Evolutionary conservation across 2,329 filamentous ascomycete genomes (phyloP).

Genomic region (Aspergillus sp.): DNA sequence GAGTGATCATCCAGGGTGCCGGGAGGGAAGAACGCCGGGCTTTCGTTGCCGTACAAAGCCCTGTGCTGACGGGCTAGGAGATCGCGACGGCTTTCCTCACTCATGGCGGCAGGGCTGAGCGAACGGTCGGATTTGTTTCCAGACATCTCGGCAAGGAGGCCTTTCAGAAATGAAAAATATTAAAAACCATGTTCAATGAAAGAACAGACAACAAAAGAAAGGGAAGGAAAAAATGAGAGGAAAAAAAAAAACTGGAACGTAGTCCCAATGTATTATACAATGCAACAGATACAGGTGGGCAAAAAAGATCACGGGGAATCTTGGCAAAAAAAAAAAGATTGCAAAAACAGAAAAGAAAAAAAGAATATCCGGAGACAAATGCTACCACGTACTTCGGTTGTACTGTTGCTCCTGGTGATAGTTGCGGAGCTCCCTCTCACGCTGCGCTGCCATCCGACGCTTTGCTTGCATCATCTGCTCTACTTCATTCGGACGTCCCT

Average conservation of each 20-base stretch:
- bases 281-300: conserved; percentile 43
- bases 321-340: conserved; percentile 29
- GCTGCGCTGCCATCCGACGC: conserved; percentile 97
- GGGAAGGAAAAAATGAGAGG: background rate
- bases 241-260: conserved; percentile 24
- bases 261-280: conserved; percentile 44
- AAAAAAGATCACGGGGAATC: conserved; percentile 37
- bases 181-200: conserved; percentile 42
- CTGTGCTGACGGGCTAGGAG: conserved; percentile 94
- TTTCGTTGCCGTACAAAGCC: conserved; percentile 82
- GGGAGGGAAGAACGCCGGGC: conserved; percentile 64
- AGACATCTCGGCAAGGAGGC: conserved; percentile 67
- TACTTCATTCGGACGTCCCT: conserved; percentile 82
- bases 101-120: conserved; percentile 81
- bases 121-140: conserved; percentile 80
- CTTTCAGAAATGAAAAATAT: conserved; percentile 47
- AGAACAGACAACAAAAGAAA: background rate
- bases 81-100: conserved; percentile 92
- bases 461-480: conserved; percentile 99
- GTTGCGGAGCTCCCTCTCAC: conserved; percentile 97
- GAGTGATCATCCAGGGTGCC: conserved; percentile 68
- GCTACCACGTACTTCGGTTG: conserved; percentile 79
- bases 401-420: conserved; percentile 99
- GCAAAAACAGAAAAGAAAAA: conserved; percentile 24
- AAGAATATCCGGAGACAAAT: conserved; percentile 29